Evolutionary conservation across 768 basidiomycete species (phyloP), one percentile per base, ranked within the genome.

Genomic region (Jaapia argillacea): DNA sequence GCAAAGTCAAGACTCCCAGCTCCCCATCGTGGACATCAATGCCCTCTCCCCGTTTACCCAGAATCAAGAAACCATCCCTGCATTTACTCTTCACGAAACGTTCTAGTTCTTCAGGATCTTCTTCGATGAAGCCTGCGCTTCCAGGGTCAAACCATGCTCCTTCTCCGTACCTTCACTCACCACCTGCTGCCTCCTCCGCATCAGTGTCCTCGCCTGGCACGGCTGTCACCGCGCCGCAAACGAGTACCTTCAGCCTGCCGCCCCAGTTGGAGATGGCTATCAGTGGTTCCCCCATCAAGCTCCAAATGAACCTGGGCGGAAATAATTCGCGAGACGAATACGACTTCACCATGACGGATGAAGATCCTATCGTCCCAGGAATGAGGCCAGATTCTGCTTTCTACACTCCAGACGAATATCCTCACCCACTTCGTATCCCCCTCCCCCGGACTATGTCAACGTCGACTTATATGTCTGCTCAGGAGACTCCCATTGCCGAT

Each of bases 21-120:
- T 33, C 28, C 10, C 28, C 28, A 16, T 10, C 28, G 10, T 10
- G 28, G 16, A 33, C 28, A 33, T 33, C 28, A n/a, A n/a, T n/a
- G 28, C 28, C 28, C 16, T 33, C 28, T 10, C 28, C 28, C 28
- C 28, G 28, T 33, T 10, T 33, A 16, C 10, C 28, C 43, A 67
- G 64, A 45, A 56, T 70, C 46, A 85, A 81, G 60, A 81, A 79
- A 41, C 81, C 85, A 0, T 85, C 84, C 2, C 60, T 85, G 45
- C 76, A 77, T 40, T 62, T 84, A 14, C 65, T 85, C 16, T 81
- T 86, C 57, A 68, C 79, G 24, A 83, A 81, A 63, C 73, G 70
- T 2, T 73, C 79, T 61, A 27, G 36, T 52, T 43, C 45, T 53
- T 43, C 59, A 52, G 24, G 62, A 49, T 45, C 45, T 50, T 43